Percentiles rank a stretch among this genome's conserved stretches.
These are phyloP conservation scores for Fusarium duplospermum DNA, from an alignment of 2,329 filamentous ascomycete species.

Conservation along the genomic window DNA sequence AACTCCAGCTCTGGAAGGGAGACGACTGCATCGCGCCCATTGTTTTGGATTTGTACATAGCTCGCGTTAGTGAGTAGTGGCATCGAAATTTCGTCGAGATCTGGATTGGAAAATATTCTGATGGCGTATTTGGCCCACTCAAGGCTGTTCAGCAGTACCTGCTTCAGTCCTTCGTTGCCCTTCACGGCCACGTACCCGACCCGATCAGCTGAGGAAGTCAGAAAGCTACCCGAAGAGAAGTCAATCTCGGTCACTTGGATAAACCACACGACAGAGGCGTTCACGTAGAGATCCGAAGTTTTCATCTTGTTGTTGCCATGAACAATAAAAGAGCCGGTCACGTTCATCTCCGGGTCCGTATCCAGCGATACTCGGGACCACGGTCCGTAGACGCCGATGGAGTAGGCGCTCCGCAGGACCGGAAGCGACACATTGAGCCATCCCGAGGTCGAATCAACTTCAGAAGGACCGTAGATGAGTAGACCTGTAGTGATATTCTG, in stretches of 20 bases:
- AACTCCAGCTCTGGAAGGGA: background rate
- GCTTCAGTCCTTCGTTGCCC: background rate
- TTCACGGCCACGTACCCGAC: background rate
- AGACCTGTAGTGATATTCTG: background rate
- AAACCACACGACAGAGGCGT: background rate
- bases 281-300: background rate
- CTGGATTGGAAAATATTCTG: background rate
- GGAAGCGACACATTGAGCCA: background rate
- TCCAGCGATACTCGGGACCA: background rate
- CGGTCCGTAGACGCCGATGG: background rate
- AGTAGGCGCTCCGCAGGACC: background rate
- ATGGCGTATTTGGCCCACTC: background rate
- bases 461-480: background rate
- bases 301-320: background rate
- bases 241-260: background rate
- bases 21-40: background rate
- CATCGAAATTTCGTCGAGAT: background rate
- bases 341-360: background rate
- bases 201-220: background rate
- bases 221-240: background rate
- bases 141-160: background rate
- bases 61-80: background rate
- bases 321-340: background rate
- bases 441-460: background rate
- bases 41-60: background rate